These are phyloP conservation scores for Lippia alba DNA, from an alignment of 305 asterid genomes.

Conservation along the genomic window DNA sequence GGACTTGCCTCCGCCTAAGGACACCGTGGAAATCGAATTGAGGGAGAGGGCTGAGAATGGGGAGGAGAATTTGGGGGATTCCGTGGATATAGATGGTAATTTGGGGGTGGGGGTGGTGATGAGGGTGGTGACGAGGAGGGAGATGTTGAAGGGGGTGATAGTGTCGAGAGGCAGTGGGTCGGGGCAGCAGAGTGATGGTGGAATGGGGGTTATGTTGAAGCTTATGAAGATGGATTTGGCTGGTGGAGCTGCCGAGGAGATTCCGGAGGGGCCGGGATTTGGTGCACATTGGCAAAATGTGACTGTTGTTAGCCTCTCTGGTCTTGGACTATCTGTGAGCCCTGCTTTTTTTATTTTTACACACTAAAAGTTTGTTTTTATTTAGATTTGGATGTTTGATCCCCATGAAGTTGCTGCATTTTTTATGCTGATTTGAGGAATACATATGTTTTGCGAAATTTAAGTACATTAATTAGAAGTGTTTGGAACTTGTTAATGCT, in stretches of 20 bases:
- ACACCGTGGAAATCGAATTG: conserved; percentile 74
- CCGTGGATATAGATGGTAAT: conserved; percentile 35
- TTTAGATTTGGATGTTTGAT: background rate
- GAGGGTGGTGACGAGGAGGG: conserved; percentile 87
- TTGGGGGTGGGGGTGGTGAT: conserved; percentile 60
- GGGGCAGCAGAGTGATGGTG: conserved; percentile 87
- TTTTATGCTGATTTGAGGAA: background rate
- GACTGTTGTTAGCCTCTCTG: conserved; percentile 78
- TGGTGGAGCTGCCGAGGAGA: conserved; percentile 55
- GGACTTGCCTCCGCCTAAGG: conserved; percentile 93
- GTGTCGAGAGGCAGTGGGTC: conserved; percentile 85
- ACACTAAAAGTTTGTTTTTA: background rate
- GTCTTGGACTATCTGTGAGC: conserved; percentile 89
- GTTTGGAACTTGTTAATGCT: background rate
- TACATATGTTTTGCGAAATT: background rate
- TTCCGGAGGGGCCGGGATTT: conserved; percentile 47
- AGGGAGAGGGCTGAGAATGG: conserved; percentile 42
- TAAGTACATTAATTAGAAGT: background rate
- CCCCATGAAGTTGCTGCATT: background rate
- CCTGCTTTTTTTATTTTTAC: conserved; percentile 25
- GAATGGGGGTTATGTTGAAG: conserved; percentile 85
- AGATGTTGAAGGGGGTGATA: conserved; percentile 73
- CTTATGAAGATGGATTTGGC: conserved; percentile 83
- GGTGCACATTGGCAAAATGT: conserved; percentile 91
- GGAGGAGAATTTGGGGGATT: conserved; percentile 27